Base-by-base conservation (phyloP, 164 flowering plant genomes). In the Paratinospora sagittata region DNA sequence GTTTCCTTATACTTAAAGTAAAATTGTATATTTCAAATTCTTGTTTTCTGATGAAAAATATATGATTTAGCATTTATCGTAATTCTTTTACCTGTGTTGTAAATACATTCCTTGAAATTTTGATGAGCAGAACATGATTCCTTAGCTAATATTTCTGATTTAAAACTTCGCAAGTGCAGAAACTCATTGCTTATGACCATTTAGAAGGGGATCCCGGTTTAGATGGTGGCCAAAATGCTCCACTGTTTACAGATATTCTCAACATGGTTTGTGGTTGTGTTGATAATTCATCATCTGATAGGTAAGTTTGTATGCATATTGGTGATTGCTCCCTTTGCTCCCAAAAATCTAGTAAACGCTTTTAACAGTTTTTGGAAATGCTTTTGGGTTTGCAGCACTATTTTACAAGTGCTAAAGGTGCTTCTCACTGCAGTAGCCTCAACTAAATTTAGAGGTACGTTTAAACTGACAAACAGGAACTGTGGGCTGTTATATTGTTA, bases 131-230 rank as follows among this genome's bases (percentile, higher is more conserved):
- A 43, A 36, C 34, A 49, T 55, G 33, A 37, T 41, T 26, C 65
- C 60, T 6, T 72, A 30, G 16, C 58, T 74, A 62, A 47, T 43
- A 72, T 27, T 30, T 37, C 33, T 68, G 33, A 30, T 75, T 30
- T 27, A 24, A 27, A 67, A 65, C 74, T 49, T 41, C 10, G 6
- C 60, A 65, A 68, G 58, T 39, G 55, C 96, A 96, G 99, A 96
- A 96, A 90, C 95, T 96, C 73, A 91, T 96, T 78, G 97, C 94
- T 27, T 96, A 96, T 83, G 97, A 96, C 77, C 98, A 96, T 85
- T 80, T 96, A 70, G 99, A 96, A 83, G 98, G 99, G 61, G 99
- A 93, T 89, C 99, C 99, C 77, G 99, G 99, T 78, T 73, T 91
- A 66, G 98, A 90, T 57, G 90, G 89, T 70, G 99, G 96, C 64